Evolutionary conservation across 2,329 filamentous ascomycete species (phyloP).

Genomic region (Immersiporthe knoxdaviesiana): DNA sequence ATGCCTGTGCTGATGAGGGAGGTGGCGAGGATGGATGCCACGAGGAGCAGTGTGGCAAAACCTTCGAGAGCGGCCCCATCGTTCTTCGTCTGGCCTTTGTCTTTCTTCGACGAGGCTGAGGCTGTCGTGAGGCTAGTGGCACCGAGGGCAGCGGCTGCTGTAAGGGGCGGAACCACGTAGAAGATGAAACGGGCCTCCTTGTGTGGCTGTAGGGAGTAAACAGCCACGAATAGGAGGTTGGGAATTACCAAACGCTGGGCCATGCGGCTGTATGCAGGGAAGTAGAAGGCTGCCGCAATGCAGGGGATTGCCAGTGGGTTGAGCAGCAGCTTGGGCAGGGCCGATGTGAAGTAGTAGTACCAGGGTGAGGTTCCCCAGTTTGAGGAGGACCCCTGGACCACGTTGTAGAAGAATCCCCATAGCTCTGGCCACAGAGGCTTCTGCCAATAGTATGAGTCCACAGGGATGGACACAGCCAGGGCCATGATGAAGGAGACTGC

Average conservation of each 20-base stretch:
- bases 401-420: constrained; percentile 88
- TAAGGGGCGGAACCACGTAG: constrained; percentile 81
- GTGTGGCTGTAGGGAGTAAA: constrained; percentile 90
- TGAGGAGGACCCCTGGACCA: constrained; percentile 77
- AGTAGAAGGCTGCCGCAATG: constrained; percentile 54
- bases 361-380: constrained; percentile 88
- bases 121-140: constrained; percentile 69
- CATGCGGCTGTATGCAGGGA: constrained; percentile 48
- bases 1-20: constrained; percentile 66
- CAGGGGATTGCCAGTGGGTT: constrained; percentile 73
- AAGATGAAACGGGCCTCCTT: constrained; percentile 97
- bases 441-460: constrained; percentile 97
- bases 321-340: constrained; percentile 79
- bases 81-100: constrained; percentile 13
- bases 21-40: constrained; percentile 64
- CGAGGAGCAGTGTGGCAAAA: constrained; percentile 47
- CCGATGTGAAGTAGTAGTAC: constrained; percentile 83
- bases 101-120: constrained; percentile 14
- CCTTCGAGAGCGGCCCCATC: constrained; percentile 62
- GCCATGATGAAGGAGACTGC: constrained; percentile 66
- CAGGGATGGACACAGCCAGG: constrained; percentile 68
- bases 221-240: constrained; percentile 68
- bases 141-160: constrained; percentile 73
- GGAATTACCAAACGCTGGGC: constrained; percentile 63
- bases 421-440: constrained; percentile 87